A percentile compares a stretch with the other conserved stretches of the same genome.
Evolutionary conservation across 495 filamentous ascomycete genomes (phyloP).

Genomic region (Bathelium albidoporum): DNA sequence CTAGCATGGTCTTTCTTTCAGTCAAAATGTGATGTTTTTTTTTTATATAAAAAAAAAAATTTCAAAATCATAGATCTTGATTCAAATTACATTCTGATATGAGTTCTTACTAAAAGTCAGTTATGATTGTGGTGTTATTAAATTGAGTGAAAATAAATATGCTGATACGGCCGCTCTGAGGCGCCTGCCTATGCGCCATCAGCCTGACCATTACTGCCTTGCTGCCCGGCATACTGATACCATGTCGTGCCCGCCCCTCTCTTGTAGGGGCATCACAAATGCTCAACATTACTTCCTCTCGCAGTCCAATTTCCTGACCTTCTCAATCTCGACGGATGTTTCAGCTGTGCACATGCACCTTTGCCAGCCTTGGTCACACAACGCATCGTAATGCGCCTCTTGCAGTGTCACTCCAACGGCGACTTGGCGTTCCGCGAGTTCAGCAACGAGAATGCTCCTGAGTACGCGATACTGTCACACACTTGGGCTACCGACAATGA

Average conservation of each 20-base stretch:
- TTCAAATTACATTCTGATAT: no score
- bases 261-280: background rate
- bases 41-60: no score
- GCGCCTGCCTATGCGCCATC: no score
- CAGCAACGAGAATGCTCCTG: slow-evolving; percentile 1
- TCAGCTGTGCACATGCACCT: background rate
- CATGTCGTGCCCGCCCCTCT: background rate
- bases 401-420: slow-evolving; percentile 4
- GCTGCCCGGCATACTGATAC: background rate
- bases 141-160: no score
- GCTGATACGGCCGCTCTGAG: no score
- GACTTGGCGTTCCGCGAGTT: slow-evolving; percentile 12
- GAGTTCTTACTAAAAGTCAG: no score
- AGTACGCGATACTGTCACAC: slow-evolving; percentile 17
- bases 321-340: background rate
- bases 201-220: background rate
- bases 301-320: background rate
- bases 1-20: background rate
- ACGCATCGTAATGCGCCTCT: slow-evolving; percentile 12
- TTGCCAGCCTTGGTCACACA: slow-evolving; percentile 1
- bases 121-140: no score
- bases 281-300: background rate
- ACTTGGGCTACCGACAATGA: slow-evolving; percentile 10
- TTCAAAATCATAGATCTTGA: no score
- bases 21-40: background rate